Conservation (phyloP, 2,329 filamentous ascomycete genomes). For the Aspergillus spinulosporus region DNA sequence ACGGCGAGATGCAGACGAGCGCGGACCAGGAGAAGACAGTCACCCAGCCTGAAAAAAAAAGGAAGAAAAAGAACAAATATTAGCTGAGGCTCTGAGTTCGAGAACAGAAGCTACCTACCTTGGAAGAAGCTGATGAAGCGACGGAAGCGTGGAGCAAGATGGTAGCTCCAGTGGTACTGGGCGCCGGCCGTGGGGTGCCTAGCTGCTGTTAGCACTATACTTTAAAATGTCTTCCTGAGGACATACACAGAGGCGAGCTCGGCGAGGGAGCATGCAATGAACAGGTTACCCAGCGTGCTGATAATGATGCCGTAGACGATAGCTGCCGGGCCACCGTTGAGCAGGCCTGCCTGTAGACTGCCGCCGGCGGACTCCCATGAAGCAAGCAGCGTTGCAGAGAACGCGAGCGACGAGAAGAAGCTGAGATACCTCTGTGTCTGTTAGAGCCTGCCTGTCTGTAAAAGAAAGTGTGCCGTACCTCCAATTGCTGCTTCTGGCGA, state of each 20-base stretch:
- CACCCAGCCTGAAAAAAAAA: constrained; percentile 16
- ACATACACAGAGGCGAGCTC: constrained; percentile 41
- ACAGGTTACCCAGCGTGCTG: constrained; percentile 33
- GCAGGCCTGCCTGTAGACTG: constrained; percentile 27
- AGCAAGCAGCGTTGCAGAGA: constrained; percentile 39
- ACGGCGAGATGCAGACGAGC: constrained; percentile 26
- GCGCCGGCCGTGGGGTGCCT: constrained; percentile 30
- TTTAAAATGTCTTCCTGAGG: no score
- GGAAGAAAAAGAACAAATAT: neutral
- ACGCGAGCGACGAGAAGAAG: constrained; percentile 40
- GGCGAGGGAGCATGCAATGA: constrained; percentile 38
- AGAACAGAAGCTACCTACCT: constrained; percentile 11
- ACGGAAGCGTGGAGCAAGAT: constrained; percentile 27
- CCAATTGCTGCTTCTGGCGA: constrained; percentile 21
- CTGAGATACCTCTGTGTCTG: constrained; percentile 14
- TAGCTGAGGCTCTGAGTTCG: neutral
- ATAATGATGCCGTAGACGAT: constrained; percentile 39
- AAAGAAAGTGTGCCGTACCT: constrained; percentile 4
- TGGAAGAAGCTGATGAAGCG: constrained; percentile 28
- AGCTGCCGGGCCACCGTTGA: constrained; percentile 37
- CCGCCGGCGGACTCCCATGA: constrained; percentile 40
- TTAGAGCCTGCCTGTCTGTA: neutral
- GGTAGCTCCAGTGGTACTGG: constrained; percentile 40
- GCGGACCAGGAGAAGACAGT: constrained; percentile 33
- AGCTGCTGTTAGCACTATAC: constrained; percentile 13